Conservation (phyloP, 345 rosid species). For the Ceriops tagal region DNA sequence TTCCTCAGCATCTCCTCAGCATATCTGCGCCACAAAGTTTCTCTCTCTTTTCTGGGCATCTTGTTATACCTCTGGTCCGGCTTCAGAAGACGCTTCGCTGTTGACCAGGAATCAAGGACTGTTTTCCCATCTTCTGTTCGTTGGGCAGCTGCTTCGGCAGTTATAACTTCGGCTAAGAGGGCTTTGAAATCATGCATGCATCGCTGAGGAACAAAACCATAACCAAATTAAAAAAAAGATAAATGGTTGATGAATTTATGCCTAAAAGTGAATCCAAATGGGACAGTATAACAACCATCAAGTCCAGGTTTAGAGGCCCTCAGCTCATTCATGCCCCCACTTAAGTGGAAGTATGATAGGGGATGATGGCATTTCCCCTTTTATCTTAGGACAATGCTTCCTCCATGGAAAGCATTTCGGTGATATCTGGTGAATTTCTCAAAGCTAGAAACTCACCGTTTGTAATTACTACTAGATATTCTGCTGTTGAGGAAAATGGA, state of each 20-base stretch:
- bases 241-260: not conserved
- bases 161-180: conserved; percentile 66
- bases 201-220: conserved; percentile 39
- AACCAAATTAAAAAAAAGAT: not conserved
- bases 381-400: too few relatives aligned
- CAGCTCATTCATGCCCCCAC: too few relatives aligned
- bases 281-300: too few relatives aligned
- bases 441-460: too few relatives aligned
- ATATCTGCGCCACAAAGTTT: conserved; percentile 67
- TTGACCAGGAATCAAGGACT: conserved; percentile 85
- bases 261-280: not conserved
- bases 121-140: conserved; percentile 73
- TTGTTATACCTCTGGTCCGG: conserved; percentile 71
- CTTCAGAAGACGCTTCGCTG: conserved; percentile 73
- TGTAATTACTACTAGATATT: too few relatives aligned
- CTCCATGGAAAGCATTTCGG: too few relatives aligned
- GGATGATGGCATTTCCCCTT: too few relatives aligned
- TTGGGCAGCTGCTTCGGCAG: conserved; percentile 61
- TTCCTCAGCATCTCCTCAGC: conserved; percentile 60
- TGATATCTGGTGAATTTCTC: too few relatives aligned
- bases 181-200: conserved; percentile 63
- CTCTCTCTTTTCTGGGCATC: conserved; percentile 85
- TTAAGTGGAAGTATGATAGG: too few relatives aligned
- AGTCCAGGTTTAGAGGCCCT: too few relatives aligned
- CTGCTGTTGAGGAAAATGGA: too few relatives aligned